phyloP scores from a whole-genome alignment of 129 eudicot genomes.

The Oenanthe sinensis region DNA sequence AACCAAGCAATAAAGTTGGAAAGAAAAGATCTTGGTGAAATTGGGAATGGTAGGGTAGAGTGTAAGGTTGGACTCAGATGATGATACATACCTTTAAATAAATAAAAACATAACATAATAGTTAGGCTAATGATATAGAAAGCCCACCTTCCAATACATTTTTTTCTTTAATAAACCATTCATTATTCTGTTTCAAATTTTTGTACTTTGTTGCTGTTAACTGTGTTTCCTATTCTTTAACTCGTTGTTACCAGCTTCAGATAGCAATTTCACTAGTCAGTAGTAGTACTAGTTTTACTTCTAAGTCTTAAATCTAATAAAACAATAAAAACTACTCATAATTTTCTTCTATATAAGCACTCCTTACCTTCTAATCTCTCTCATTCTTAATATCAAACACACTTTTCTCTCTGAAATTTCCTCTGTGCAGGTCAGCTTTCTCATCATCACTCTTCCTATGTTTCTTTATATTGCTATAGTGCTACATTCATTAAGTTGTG shows the following conservation, averaged over 20 bases:
- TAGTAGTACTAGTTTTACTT: slow-evolving; percentile 17
- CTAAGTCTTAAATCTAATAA: slow-evolving; percentile 3
- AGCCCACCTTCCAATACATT: slow-evolving; percentile 21
- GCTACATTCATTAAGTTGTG: slow-evolving; percentile 13
- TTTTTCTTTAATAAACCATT: background rate
- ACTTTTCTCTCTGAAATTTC: slow-evolving; percentile 23
- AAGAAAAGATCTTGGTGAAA: background rate
- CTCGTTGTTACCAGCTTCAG: slow-evolving; percentile 18
- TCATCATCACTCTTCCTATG: slow-evolving; percentile 17
- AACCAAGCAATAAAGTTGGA: background rate
- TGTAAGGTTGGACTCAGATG: slow-evolving; percentile 18
- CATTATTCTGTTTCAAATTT: background rate
- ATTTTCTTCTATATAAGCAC: slow-evolving; percentile 29
- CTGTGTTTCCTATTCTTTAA: slow-evolving; percentile 16
- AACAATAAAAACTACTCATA: background rate
- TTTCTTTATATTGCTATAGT: background rate
- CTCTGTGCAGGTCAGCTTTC: slow-evolving; percentile 45
- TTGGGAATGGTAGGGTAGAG: slow-evolving; percentile 27
- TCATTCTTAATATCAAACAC: slow-evolving; percentile 13
- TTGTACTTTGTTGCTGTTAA: slow-evolving; percentile 10
- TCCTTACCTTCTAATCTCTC: slow-evolving; percentile 24
- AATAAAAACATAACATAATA: background rate
- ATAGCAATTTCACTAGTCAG: slow-evolving; percentile 19
- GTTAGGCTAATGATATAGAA: slow-evolving; percentile 24
- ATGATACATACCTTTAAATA: background rate